phyloP scores from a whole-genome alignment of 352 stramenopile species.

The Poterioochromonas sp. region DNA sequence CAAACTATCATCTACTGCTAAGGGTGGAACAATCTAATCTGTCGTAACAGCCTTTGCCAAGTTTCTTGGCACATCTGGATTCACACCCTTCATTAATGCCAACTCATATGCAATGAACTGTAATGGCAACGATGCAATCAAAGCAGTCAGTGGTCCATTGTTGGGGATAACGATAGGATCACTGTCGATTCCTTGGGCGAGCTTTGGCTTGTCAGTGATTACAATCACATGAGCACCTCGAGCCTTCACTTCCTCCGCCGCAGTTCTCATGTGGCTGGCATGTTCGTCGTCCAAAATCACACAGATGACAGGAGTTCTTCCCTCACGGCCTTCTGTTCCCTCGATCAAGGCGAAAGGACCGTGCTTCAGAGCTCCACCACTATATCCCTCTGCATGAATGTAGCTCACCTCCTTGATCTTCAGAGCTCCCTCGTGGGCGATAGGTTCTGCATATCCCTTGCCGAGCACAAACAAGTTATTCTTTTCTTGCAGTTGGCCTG shows the following conservation, averaged over 20 bases:
- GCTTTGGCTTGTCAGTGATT: slow-evolving; percentile 88
- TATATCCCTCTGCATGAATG: slow-evolving; percentile 94
- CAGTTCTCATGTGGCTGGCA: slow-evolving; percentile 83
- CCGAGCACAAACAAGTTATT: slow-evolving; percentile 90
- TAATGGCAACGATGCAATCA: slow-evolving; percentile 87
- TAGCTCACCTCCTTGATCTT: slow-evolving; percentile 99
- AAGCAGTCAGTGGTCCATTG: slow-evolving; percentile 87
- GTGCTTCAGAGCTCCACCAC: slow-evolving; percentile 93
- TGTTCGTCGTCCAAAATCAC: slow-evolving; percentile 94
- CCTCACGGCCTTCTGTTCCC: slow-evolving; percentile 73
- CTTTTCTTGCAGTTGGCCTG: slow-evolving; percentile 63
- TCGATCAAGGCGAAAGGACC: slow-evolving; percentile 96
- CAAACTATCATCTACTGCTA: too few relatives aligned
- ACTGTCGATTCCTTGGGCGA: slow-evolving; percentile 74
- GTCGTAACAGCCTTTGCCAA: slow-evolving; percentile 97
- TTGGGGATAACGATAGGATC: slow-evolving; percentile 91
- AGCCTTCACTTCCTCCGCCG: slow-evolving; percentile 52
- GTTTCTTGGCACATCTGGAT: slow-evolving; percentile 94
- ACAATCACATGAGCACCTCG: slow-evolving; percentile 89
- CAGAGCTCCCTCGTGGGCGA: slow-evolving; percentile 86
- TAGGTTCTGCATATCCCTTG: slow-evolving; percentile 54
- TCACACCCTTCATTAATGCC: slow-evolving; percentile 87
- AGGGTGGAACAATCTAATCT: too few relatives aligned
- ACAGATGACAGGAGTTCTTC: slow-evolving; percentile 88
- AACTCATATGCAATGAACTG: slow-evolving; percentile 90